A percentile compares a stretch with the other conserved stretches of the same genome.
phyloP scores from a whole-genome alignment of 2,329 filamentous ascomycete species.

The Xylariales sp. region DNA sequence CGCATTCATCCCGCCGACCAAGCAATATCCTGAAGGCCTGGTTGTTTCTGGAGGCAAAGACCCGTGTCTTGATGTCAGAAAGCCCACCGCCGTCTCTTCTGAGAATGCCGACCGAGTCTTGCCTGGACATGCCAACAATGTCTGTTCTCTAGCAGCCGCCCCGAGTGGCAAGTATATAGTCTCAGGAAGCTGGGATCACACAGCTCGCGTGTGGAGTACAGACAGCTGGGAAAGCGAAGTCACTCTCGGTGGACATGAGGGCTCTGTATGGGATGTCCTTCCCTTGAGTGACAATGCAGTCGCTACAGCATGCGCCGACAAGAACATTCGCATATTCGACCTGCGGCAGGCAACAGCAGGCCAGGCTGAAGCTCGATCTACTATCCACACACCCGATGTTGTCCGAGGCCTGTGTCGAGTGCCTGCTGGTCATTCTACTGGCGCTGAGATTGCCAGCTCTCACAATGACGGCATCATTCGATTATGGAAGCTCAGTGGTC shows the following conservation, averaged over 20 bases:
- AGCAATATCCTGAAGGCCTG: conserved; percentile 69
- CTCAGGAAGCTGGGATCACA: conserved; percentile 90
- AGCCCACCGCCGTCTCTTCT: conserved; percentile 59
- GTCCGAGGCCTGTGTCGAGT: conserved; percentile 84
- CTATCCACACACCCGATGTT: conserved; percentile 68
- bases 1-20: conserved; percentile 66
- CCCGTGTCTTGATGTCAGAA: conserved; percentile 84
- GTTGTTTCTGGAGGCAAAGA: conserved; percentile 87
- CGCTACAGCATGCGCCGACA: conserved; percentile 89
- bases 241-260: conserved; percentile 70
- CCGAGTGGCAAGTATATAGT: conserved; percentile 70
- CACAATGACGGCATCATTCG: conserved; percentile 89
- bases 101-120: conserved; percentile 83
- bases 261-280: conserved; percentile 82
- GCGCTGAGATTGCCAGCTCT: conserved; percentile 90
- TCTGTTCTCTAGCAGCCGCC: conserved; percentile 80
- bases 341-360: conserved; percentile 56
- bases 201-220: conserved; percentile 82
- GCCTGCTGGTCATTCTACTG: conserved; percentile 69
- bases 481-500: conserved; percentile 78
- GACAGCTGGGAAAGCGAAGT: conserved; percentile 76
- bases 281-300: conserved; percentile 75
- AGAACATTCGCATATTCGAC: conserved; percentile 79
- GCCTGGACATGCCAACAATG: conserved; percentile 80
- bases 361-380: conserved; percentile 46